Conservation (phyloP, 1,284 basidiomycete genomes). For the Heimioporus punctisporus region DNA sequence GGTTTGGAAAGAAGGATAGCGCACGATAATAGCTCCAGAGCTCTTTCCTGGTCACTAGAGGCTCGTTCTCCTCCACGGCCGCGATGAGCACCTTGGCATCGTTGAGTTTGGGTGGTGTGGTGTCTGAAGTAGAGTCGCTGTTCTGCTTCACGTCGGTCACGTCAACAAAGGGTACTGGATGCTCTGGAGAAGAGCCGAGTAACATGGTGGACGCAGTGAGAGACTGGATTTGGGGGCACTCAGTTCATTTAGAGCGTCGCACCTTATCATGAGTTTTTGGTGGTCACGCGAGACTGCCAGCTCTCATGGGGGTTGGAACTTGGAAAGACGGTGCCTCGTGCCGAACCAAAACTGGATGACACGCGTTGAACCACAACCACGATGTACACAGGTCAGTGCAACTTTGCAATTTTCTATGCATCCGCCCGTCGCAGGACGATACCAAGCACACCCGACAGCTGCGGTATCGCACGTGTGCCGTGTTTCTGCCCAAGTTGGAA, state of each 20-base stretch:
- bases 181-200: not conserved
- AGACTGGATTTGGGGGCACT: not conserved
- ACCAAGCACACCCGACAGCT: conserved; percentile 27
- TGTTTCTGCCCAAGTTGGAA: conserved; percentile 18
- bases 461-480: conserved; percentile 11
- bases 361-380: not conserved
- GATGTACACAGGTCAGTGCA: conserved; percentile 4
- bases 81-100: conserved; percentile 26
- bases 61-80: conserved; percentile 46
- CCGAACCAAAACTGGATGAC: too few relatives aligned
- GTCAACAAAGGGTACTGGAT: not conserved
- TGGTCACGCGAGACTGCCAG: too few relatives aligned
- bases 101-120: not conserved
- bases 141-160: conserved; percentile 5
- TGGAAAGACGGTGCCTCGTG: too few relatives aligned
- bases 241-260: not conserved
- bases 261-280: not conserved
- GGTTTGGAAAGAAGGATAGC: conserved; percentile 21
- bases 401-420: not conserved
- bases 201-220: conserved; percentile 7
- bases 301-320: too few relatives aligned
- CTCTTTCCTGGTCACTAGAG: conserved; percentile 60
- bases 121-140: conserved; percentile 4
- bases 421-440: conserved; percentile 30
- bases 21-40: conserved; percentile 75